A percentile compares a stretch with the other conserved stretches of the same genome.
Evolutionary conservation across 2,329 filamentous ascomycete species (phyloP).

Genomic region (Alternaria triticina): DNA sequence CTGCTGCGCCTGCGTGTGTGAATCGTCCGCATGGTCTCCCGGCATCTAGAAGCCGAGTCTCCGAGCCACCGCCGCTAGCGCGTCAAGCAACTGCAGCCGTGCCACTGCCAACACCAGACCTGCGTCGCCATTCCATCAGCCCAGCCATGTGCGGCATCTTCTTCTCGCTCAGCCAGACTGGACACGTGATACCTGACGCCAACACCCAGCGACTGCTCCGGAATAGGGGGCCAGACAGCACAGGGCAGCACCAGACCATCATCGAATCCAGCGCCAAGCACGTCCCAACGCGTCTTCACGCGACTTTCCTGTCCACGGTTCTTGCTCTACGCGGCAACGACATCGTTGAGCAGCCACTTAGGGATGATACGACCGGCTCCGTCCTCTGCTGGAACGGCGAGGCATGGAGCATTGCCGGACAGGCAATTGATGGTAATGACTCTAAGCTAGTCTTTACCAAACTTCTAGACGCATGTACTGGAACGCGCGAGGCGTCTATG

Average conservation of each 20-base stretch:
- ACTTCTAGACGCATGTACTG: slow-evolving; percentile 52
- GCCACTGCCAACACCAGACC: slow-evolving; percentile 10
- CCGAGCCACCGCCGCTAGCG: slow-evolving; percentile 19
- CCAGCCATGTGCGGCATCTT: slow-evolving; percentile 56
- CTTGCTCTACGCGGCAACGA: slow-evolving; percentile 83
- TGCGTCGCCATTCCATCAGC: slow-evolving; percentile 10
- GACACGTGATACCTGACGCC: slow-evolving; percentile 29
- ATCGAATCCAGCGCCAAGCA: slow-evolving; percentile 8
- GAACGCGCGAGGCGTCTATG: slow-evolving; percentile 4
- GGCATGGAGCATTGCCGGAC: slow-evolving; percentile 76
- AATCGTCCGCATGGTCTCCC: slow-evolving; percentile 23
- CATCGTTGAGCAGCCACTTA: slow-evolving; percentile 75
- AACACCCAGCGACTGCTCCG: slow-evolving; percentile 34
- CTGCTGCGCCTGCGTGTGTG: slow-evolving; percentile 17
- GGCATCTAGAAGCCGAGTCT: slow-evolving; percentile 27
- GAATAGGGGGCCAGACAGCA: slow-evolving; percentile 44
- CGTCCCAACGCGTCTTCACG: slow-evolving; percentile 41
- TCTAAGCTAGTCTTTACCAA: slow-evolving; percentile 70
- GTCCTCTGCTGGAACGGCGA: slow-evolving; percentile 97
- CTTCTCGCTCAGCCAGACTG: slow-evolving; percentile 53
- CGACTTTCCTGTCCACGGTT: slow-evolving; percentile 81
- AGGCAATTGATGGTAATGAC: slow-evolving; percentile 75
- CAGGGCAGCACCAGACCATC: slow-evolving; percentile 20
- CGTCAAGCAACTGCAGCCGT: neutral
- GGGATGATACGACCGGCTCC: slow-evolving; percentile 62